Conservation (phyloP, 2,329 filamentous ascomycete species). For the Cercospora sp. region DNA sequence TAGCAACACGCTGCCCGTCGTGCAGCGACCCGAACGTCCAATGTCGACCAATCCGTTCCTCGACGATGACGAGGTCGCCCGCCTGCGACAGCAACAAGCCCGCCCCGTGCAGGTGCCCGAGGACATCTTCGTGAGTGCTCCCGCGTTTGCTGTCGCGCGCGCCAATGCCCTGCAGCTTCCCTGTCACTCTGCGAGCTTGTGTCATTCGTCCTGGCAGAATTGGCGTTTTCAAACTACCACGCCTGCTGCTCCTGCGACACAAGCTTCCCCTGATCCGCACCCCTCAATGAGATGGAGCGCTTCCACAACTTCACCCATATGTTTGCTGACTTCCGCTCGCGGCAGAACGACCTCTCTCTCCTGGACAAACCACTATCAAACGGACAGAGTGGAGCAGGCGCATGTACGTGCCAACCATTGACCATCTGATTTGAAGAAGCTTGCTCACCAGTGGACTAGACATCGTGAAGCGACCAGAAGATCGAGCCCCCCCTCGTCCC, state of each 20-base stretch:
- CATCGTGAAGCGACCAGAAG: conserved; percentile 30
- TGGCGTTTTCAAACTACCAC: conserved; percentile 10
- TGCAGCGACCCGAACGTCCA: conserved; percentile 50
- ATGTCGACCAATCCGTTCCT: conserved; percentile 77
- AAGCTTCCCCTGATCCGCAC: conserved; percentile 11
- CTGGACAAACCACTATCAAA: conserved; percentile 57
- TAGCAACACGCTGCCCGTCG: conserved; percentile 43
- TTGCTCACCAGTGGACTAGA: conserved; percentile 20
- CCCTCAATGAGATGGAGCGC: conserved; percentile 40
- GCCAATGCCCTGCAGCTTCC: conserved; percentile 23
- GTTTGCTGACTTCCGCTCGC: conserved; percentile 47
- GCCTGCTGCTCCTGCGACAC: background rate
- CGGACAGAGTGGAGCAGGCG: conserved; percentile 26
- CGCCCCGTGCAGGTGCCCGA: conserved; percentile 58
- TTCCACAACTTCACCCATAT: conserved; percentile 43
- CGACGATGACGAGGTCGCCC: conserved; percentile 41
- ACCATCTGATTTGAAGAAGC: conserved; percentile 25
- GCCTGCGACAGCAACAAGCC: conserved; percentile 10
- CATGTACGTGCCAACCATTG: conserved; percentile 13
- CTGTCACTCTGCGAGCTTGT: conserved; percentile 26
- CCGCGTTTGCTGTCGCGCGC: conserved; percentile 15
- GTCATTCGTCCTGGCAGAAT: conserved; percentile 25
- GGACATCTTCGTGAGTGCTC: conserved; percentile 72
- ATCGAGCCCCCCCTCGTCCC: conserved; percentile 48
- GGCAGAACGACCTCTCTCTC: conserved; percentile 67